Conservation (phyloP, 2,329 filamentous ascomycete genomes). For the Fusarium neocosmosporiellum region DNA sequence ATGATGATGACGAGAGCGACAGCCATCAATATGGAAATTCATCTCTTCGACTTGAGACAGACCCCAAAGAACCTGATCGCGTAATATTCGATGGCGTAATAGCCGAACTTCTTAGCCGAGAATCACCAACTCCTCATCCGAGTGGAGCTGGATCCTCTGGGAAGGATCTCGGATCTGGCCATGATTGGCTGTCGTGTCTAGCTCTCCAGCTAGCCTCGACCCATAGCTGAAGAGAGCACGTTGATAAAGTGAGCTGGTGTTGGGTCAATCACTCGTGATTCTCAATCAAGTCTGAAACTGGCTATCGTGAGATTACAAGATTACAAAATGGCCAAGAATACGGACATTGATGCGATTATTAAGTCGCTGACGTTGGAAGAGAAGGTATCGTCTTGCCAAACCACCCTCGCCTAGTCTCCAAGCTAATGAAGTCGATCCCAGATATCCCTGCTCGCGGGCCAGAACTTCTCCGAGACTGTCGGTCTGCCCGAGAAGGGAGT, state of each 20-base stretch:
- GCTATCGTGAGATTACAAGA: neutral
- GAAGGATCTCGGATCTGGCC: neutral
- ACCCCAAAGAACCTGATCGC: neutral
- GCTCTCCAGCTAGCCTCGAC: neutral
- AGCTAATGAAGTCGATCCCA: neutral
- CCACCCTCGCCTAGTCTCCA: neutral
- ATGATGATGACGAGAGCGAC: neutral
- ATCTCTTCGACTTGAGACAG: neutral
- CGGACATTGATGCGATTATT: conserved; percentile 22
- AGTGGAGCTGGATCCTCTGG: neutral
- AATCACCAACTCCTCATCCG: neutral
- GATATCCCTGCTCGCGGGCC: conserved; percentile 39
- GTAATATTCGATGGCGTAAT: neutral
- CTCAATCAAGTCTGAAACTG: neutral
- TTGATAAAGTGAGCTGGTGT: neutral
- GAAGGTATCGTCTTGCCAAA: conserved; percentile 12
- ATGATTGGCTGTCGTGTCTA: neutral
- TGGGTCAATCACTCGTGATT: conserved; percentile 1
- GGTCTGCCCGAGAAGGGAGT: conserved; percentile 29
- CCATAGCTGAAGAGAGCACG: neutral
- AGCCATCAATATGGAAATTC: neutral
- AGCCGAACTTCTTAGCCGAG: neutral
- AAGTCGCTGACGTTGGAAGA: conserved; percentile 31
- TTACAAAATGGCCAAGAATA: conserved; percentile 11
- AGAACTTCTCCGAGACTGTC: conserved; percentile 40